Percentiles rank a stretch among this genome's conserved stretches.
phyloP scores from a whole-genome alignment of 2,329 filamentous ascomycete species.

The Sclerotinia spermophila region DNA sequence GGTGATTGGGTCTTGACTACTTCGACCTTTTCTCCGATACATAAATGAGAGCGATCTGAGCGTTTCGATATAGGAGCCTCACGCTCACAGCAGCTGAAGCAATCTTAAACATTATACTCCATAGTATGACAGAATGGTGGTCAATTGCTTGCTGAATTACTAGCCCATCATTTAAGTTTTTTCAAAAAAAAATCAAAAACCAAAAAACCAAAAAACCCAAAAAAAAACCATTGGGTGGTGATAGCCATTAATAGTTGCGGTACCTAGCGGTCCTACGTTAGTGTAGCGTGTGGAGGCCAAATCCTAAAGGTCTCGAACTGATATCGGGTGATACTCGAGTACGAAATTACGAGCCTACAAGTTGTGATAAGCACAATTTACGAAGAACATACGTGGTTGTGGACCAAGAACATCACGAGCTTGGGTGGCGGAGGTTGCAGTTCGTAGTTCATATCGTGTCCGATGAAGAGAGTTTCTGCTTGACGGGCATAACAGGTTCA shows the following conservation, averaged over 20 bases:
- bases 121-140: not conserved
- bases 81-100: not conserved
- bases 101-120: not conserved
- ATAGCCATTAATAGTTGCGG: not conserved
- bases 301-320: conserved; percentile 2
- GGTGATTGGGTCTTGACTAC: not conserved
- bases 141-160: not conserved
- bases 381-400: conserved; percentile 2
- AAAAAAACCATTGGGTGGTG: not conserved
- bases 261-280: not conserved
- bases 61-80: not conserved
- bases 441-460: not conserved
- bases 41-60: not conserved
- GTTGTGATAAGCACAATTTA: not conserved
- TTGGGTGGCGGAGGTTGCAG: conserved; percentile 1
- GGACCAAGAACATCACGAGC: conserved; percentile 3
- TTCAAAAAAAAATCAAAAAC: no score
- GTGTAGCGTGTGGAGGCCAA: not conserved
- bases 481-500: not conserved
- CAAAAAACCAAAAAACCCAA: no score
- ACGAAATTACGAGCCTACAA: not conserved
- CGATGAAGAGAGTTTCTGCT: not conserved
- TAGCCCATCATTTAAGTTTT: not conserved
- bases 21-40: not conserved
- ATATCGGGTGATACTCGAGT: not conserved